These are phyloP conservation scores for Mycena crocata DNA, from an alignment of 768 basidiomycete species.

Conservation along the genomic window DNA sequence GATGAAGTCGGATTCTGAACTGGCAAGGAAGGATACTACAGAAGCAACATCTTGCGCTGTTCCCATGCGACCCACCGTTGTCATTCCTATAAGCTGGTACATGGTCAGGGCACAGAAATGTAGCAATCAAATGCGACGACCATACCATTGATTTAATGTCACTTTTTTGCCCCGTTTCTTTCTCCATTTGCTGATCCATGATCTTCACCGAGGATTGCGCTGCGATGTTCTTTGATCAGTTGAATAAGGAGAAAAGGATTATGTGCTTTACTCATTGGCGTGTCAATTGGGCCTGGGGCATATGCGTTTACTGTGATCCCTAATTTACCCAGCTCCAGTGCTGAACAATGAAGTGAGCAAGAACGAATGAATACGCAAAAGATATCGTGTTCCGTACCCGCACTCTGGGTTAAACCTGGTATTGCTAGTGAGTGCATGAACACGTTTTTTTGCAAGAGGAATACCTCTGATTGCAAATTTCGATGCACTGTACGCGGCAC, in stretches of 20 bases:
- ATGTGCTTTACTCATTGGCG: not conserved
- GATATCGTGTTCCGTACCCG: not conserved
- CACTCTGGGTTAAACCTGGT: not conserved
- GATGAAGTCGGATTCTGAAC: not conserved
- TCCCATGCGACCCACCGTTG: not conserved
- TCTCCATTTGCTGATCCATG: not conserved
- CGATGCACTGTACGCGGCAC: not conserved
- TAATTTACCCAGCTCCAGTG: not conserved
- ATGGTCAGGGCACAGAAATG: not conserved
- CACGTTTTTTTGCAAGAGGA: too few relatives aligned
- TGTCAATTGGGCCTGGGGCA: not conserved
- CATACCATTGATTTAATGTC: not conserved
- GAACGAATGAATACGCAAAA: not conserved
- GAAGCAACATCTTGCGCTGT: not conserved
- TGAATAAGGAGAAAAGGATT: not conserved
- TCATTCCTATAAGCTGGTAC: not conserved
- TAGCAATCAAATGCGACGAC: not conserved
- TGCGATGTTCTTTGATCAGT: not conserved
- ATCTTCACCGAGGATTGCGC: not conserved
- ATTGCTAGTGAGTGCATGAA: too few relatives aligned
- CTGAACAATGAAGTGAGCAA: not conserved
- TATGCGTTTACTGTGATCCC: not conserved
- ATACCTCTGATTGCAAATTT: not conserved
- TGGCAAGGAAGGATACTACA: not conserved
- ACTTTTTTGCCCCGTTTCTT: not conserved